A percentile compares a stretch with the other conserved stretches of the same genome.
phyloP scores from a whole-genome alignment of 768 basidiomycete genomes.

The Trametes cubensis region DNA sequence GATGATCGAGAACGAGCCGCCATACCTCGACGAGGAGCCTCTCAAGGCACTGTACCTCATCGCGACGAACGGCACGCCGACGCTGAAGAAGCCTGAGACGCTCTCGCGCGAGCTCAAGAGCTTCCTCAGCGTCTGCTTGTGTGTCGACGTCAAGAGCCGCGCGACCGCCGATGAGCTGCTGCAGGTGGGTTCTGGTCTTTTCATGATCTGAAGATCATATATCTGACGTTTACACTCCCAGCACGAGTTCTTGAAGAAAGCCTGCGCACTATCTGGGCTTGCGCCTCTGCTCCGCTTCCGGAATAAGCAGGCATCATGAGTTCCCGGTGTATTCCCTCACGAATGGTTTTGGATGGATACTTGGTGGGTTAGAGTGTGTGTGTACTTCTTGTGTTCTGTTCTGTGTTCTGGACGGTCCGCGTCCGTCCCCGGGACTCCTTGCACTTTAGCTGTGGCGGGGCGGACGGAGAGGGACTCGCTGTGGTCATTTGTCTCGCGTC shows the following conservation, averaged over 20 bases:
- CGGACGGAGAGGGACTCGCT: slow-evolving; percentile 5
- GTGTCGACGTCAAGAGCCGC: slow-evolving; percentile 92
- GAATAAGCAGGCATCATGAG: slow-evolving; percentile 55
- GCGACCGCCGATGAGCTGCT: slow-evolving; percentile 88
- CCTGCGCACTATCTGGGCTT: slow-evolving; percentile 79
- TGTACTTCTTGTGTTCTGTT: background rate
- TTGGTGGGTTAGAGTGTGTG: background rate
- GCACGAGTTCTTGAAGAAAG: slow-evolving; percentile 94
- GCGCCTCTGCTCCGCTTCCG: slow-evolving; percentile 85
- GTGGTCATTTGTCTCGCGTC: slow-evolving; percentile 8
- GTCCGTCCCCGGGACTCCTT: slow-evolving; percentile 18
- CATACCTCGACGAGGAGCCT: slow-evolving; percentile 94
- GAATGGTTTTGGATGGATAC: slow-evolving; percentile 1
- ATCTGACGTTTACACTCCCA: slow-evolving; percentile 38
- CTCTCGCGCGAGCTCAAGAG: slow-evolving; percentile 91
- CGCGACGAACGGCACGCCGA: slow-evolving; percentile 98
- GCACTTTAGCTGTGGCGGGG: background rate
- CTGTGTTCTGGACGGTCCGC: slow-evolving; percentile 10
- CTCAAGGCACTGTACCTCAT: slow-evolving; percentile 95
- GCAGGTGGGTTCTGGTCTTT: slow-evolving; percentile 56
- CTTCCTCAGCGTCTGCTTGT: slow-evolving; percentile 96
- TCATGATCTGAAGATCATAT: slow-evolving; percentile 14
- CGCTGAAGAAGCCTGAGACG: slow-evolving; percentile 92
- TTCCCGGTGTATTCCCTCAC: background rate
- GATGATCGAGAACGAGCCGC: slow-evolving; percentile 98